Percentiles rank a stretch among this genome's conserved stretches.
phyloP scores from a whole-genome alignment of 768 basidiomycete genomes.

The Amanita fuliginea region DNA sequence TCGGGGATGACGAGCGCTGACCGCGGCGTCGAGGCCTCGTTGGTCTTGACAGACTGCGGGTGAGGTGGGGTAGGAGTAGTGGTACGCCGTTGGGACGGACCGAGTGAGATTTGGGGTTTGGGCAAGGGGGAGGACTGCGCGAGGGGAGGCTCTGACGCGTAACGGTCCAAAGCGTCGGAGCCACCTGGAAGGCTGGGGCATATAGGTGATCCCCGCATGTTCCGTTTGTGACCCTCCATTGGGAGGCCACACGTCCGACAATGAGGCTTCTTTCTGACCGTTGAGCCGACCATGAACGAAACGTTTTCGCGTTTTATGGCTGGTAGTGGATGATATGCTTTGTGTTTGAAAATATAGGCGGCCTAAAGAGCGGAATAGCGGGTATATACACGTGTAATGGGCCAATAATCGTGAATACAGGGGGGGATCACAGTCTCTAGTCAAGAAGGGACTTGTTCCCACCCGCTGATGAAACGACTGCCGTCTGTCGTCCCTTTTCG shows the following conservation, averaged over 20 bases:
- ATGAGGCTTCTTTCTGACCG: constrained; percentile 15
- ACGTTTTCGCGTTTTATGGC: constrained; percentile 3
- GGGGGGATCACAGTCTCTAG: not conserved
- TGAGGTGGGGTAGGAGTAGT: not conserved
- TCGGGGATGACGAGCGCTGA: constrained; percentile 9
- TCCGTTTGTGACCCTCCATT: constrained; percentile 30
- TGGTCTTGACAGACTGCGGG: not conserved
- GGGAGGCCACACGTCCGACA: constrained; percentile 22
- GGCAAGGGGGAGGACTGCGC: constrained; percentile 1
- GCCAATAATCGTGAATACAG: not conserved
- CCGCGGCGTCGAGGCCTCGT: not conserved
- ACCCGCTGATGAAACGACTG: not conserved
- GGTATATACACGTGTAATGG: constrained; percentile 1
- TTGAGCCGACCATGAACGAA: not conserved
- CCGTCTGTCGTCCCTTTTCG: not conserved
- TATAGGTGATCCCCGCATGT: constrained; percentile 14
- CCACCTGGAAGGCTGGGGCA: constrained; percentile 15
- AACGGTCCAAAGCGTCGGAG: not conserved
- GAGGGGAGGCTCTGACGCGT: constrained; percentile 4
- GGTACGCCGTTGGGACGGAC: not conserved
- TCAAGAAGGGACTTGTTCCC: constrained; percentile 1
- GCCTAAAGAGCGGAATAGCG: not conserved
- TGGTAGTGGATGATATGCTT: too few relatives aligned
- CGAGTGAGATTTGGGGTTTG: not conserved
- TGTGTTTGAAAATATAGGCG: not conserved